Percentiles rank a stretch among this genome's conserved stretches.
These are phyloP conservation scores for Carex kokanica DNA, from an alignment of 176 grass and related monocot genomes.

Conservation along the genomic window DNA sequence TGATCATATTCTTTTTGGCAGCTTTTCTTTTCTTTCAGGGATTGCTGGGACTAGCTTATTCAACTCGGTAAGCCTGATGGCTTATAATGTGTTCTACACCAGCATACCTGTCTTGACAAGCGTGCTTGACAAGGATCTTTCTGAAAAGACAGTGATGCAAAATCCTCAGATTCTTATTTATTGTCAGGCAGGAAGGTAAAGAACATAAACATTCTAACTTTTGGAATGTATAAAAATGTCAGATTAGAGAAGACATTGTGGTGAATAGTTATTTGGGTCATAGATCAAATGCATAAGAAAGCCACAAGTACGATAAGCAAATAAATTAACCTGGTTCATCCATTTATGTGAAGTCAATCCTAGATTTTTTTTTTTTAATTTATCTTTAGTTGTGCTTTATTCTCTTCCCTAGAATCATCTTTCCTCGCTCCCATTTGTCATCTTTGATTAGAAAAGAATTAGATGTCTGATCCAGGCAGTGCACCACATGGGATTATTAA, in stretches of 20 bases:
- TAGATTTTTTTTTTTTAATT: not conserved
- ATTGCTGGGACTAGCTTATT: conserved; percentile 97
- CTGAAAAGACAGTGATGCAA: conserved; percentile 92
- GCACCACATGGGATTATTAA: not conserved
- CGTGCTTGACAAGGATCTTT: conserved; percentile 91
- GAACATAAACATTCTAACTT: not conserved
- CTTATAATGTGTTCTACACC: conserved; percentile 98
- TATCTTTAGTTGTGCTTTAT: not conserved
- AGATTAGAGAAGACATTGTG: not conserved
- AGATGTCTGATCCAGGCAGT: not conserved
- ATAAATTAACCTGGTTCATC: not conserved
- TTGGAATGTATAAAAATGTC: not conserved
- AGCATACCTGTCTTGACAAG: conserved; percentile 88
- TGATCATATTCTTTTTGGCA: conserved; percentile 39
- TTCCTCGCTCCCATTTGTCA: not conserved
- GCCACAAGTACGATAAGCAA: not conserved
- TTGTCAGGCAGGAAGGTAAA: conserved; percentile 92
- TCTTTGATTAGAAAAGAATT: not conserved
- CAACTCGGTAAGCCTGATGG: conserved; percentile 95
- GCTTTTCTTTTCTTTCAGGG: conserved; percentile 96
- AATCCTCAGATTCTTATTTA: conserved; percentile 91
- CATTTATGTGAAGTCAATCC: not conserved
- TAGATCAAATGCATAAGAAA: not conserved
- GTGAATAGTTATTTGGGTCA: not conserved
- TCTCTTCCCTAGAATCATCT: not conserved